Evolutionary conservation across 495 filamentous ascomycete species (phyloP).

Genomic region (Tuber microsphaerosporum): DNA sequence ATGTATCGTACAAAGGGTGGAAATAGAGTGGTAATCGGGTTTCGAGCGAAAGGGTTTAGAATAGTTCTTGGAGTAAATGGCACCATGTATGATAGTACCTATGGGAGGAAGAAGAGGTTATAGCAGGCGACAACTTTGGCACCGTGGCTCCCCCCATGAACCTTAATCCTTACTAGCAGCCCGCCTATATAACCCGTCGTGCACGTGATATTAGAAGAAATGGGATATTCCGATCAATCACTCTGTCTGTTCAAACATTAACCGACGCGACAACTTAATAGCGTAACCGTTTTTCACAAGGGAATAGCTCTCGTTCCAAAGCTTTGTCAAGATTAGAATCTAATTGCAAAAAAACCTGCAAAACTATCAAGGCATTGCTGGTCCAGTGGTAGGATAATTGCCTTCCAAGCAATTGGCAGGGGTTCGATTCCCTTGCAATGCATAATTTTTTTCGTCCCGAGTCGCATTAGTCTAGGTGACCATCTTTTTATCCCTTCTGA

Average conservation of each 20-base stretch:
- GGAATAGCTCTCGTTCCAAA: not conserved
- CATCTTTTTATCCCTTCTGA: not conserved
- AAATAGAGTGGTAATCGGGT: too few species aligned
- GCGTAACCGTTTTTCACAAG: not conserved
- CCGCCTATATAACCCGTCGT: too few species aligned
- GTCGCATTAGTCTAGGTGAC: not conserved
- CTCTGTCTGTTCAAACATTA: not conserved
- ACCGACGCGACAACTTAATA: not conserved
- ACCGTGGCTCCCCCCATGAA: too few species aligned
- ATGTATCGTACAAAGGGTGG: too few species aligned
- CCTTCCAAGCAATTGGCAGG: constrained; percentile 36
- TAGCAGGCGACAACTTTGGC: too few species aligned
- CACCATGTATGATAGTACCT: too few species aligned
- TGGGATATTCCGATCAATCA: not conserved
- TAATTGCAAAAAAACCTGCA: not conserved
- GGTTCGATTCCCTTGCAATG: constrained; percentile 31
- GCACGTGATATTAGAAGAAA: too few species aligned
- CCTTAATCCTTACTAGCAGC: too few species aligned
- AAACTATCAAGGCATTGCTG: constrained; percentile 5
- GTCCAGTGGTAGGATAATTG: constrained; percentile 34
- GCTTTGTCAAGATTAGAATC: not conserved
- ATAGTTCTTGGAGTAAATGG: too few species aligned
- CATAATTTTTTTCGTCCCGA: not conserved
- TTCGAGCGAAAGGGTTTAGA: too few species aligned
- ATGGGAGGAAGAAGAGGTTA: too few species aligned